Base-by-base conservation (phyloP, 2,329 filamentous ascomycete genomes). In the Meredithiella fracta region DNA sequence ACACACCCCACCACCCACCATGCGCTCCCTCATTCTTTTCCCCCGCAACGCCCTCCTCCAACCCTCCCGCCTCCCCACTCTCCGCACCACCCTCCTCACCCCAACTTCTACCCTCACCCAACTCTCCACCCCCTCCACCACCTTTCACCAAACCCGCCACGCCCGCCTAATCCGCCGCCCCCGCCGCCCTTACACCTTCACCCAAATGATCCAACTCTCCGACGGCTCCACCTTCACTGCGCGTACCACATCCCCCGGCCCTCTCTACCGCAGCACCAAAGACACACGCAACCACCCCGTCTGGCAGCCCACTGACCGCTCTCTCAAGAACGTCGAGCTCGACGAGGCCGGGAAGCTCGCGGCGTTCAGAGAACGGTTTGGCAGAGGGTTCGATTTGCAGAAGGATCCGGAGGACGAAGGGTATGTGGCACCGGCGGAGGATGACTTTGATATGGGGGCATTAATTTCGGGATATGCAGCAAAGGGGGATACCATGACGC, bases 151-250 rank as follows among this genome's bases (percentile, higher is more conserved):
- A 72, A 74, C 81, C 66, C 83, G 89, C 59, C 80, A 88, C 67
- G 92, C 92, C 54, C 89, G 86, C 23, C 85, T 95, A 60, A 79
- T 97, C 66, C 78, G 78, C 60, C 87, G 92, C 15, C 89, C 89
- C n/a, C 85, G 89, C 65, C 81, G 90, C 4, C 91, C 92, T 44
- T 97, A 96, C 76, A 87, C 84, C 62, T 97, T 96, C 75, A 96
- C 91, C n/a, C 92, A 98, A 71, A 79, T 98, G 59, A 76, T 98
- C 62, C 90, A 89, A 55, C 83, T 97, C 61, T 87, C 85, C 42
- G 92, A 98, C 73, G 92, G 92, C 63, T 86, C 80, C 64, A 85
- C 90, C 59, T 97, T 80, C 70, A 82, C 84, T 51, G 76, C 82
- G 65, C 85, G 85, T 66, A 90, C 86, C 23, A 88, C 86, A 9